phyloP scores from a whole-genome alignment of 106 monocot species.

The Dactylorhiza incarnata region DNA sequence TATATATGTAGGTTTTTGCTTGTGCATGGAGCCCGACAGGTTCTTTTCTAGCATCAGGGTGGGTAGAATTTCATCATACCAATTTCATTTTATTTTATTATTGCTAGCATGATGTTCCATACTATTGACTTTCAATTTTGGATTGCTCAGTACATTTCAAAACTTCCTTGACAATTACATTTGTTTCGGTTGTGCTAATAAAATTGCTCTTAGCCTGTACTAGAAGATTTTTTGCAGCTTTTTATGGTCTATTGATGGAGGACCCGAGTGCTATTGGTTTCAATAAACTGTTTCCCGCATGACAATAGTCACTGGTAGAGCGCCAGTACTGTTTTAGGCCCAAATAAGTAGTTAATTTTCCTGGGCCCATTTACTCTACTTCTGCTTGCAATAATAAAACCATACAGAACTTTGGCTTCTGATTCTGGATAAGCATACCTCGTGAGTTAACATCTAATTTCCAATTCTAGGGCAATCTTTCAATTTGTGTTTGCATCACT shows the following conservation, averaged over 20 bases:
- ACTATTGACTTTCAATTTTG: neutral
- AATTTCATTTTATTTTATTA: neutral
- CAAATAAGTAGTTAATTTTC: neutral
- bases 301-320: neutral
- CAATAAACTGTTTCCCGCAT: neutral
- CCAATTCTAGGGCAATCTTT: no score
- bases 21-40: slow-evolving; percentile 95
- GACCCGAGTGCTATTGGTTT: neutral
- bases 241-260: neutral
- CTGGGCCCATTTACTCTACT: no score
- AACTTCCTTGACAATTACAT: neutral
- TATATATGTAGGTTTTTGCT: slow-evolving; percentile 75
- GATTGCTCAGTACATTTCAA: neutral
- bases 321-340: neutral
- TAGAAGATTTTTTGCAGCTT: neutral
- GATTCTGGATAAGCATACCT: no score
- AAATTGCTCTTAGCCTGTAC: neutral
- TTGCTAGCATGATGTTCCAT: neutral
- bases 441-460: no score
- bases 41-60: slow-evolving; percentile 95
- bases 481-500: no score
- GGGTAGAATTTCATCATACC: slow-evolving; percentile 18
- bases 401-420: no score
- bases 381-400: no score
- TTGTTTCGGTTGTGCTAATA: neutral